A percentile compares a stretch with the other conserved stretches of the same genome.
phyloP scores from a whole-genome alignment of 1,284 basidiomycete genomes.

The Apiotrichum sp. region DNA sequence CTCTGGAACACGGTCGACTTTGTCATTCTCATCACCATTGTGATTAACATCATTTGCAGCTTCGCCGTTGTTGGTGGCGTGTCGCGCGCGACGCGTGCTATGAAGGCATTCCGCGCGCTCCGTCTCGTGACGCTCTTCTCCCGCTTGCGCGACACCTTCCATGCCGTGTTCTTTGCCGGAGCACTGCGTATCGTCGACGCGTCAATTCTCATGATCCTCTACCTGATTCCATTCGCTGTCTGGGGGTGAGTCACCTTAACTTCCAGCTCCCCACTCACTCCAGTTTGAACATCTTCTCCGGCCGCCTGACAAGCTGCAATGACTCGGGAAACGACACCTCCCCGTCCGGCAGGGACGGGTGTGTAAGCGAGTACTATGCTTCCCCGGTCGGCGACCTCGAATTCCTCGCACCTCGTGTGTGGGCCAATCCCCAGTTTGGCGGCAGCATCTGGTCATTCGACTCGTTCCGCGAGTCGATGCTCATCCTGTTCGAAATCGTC shows the following conservation, averaged over 20 bases:
- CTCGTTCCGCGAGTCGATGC: constrained; percentile 71
- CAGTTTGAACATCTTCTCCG: constrained; percentile 79
- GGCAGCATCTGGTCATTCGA: constrained; percentile 83
- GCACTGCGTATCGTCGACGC: constrained; percentile 83
- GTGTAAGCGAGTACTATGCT: constrained; percentile 65
- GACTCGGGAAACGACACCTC: constrained; percentile 57
- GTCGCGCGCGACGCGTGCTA: constrained; percentile 71
- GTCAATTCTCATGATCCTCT: constrained; percentile 82
- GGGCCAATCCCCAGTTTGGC: constrained; percentile 75
- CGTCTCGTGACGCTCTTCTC: constrained; percentile 84
- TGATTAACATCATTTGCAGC: constrained; percentile 74
- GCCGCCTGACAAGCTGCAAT: constrained; percentile 79
- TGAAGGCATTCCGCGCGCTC: constrained; percentile 85
- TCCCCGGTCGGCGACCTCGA: constrained; percentile 52
- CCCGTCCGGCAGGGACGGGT: constrained; percentile 50
- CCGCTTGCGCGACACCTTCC: constrained; percentile 81
- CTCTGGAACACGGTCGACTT: constrained; percentile 93
- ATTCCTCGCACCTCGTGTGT: constrained; percentile 75
- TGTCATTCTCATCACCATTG: constrained; percentile 71
- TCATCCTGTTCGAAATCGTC: constrained; percentile 95
- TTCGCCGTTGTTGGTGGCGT: constrained; percentile 74
- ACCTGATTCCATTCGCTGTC: constrained; percentile 94
- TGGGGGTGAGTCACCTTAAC: constrained; percentile 60
- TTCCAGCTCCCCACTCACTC: too few species aligned
- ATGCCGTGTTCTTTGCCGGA: constrained; percentile 85